Conservation (phyloP, 2,329 filamentous ascomycete species). For the Coleophoma eucalyptorum region DNA sequence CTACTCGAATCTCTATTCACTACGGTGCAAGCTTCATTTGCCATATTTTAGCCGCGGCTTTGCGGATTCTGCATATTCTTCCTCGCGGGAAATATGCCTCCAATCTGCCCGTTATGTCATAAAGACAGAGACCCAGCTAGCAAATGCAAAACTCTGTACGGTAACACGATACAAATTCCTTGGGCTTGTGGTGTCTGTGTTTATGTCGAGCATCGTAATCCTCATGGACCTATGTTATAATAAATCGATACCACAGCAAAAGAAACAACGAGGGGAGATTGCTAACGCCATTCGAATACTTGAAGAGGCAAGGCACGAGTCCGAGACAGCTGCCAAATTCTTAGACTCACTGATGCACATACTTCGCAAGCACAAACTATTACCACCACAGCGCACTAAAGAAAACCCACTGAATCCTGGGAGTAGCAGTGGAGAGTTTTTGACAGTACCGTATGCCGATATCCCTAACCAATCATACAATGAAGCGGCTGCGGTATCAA, state of each 20-base stretch:
- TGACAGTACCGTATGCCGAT: background rate
- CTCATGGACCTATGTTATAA: conserved; percentile 30
- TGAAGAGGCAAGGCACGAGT: conserved; percentile 26
- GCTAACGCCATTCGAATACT: conserved; percentile 26
- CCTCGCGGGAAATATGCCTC: conserved; percentile 28
- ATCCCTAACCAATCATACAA: background rate
- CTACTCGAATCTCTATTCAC: conserved; percentile 26
- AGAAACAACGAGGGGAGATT: conserved; percentile 22
- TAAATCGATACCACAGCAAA: conserved; percentile 18
- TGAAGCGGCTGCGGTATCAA: background rate
- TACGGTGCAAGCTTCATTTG: conserved; percentile 32
- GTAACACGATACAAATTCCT: conserved; percentile 12
- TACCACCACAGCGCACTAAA: background rate
- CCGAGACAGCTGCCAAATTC: conserved; percentile 23
- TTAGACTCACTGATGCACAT: conserved; percentile 28
- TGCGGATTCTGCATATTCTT: conserved; percentile 19
- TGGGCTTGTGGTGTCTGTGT: conserved; percentile 24
- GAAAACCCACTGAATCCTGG: background rate
- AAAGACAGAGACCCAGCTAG: conserved; percentile 19
- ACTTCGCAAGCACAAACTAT: conserved; percentile 17
- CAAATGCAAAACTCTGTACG: conserved; percentile 3
- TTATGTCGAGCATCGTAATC: conserved; percentile 32
- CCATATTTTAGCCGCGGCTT: conserved; percentile 25
- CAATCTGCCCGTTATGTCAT: conserved; percentile 28
- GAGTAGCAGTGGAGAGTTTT: background rate